phyloP scores from a whole-genome alignment of 805 yeast species.

The Lachancea nothofagi region DNA sequence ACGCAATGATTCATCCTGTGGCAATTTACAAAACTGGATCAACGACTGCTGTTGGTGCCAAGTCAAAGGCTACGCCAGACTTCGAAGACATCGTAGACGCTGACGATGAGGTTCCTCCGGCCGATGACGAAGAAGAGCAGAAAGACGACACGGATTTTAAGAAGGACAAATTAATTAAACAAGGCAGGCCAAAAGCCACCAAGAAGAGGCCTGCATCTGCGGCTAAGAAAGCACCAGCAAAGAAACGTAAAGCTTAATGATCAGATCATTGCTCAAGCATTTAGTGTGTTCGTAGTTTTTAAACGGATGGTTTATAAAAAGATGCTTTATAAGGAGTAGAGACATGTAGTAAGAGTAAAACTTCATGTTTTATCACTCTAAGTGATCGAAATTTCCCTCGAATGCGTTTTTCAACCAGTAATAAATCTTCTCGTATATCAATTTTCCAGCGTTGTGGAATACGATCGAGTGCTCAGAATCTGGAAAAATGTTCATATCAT shows the following conservation, averaged over 20 bases:
- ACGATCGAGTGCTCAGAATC: conserved; percentile 85
- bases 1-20: conserved; percentile 70
- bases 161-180: conserved; percentile 34
- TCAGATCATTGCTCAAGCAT: too few relatives aligned
- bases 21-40: conserved; percentile 74
- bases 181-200: conserved; percentile 26
- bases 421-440: conserved; percentile 66
- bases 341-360: too few relatives aligned
- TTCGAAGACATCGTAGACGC: conserved; percentile 36
- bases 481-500: conserved; percentile 84
- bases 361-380: not conserved
- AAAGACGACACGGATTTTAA: conserved; percentile 32
- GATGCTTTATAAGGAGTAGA: too few relatives aligned
- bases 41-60: conserved; percentile 37
- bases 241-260: conserved; percentile 7
- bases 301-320: too few relatives aligned
- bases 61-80: conserved; percentile 28
- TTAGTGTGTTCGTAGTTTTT: too few relatives aligned
- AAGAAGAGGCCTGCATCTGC: conserved; percentile 24
- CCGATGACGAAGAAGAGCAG: conserved; percentile 27
- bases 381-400: conserved; percentile 32
- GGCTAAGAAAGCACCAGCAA: conserved; percentile 15
- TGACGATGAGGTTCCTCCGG: conserved; percentile 27
- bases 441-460: conserved; percentile 70
- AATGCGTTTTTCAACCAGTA: conserved; percentile 65